Evolutionary conservation across 768 basidiomycete genomes (phyloP).

Genomic region (Baorangia bicolor): DNA sequence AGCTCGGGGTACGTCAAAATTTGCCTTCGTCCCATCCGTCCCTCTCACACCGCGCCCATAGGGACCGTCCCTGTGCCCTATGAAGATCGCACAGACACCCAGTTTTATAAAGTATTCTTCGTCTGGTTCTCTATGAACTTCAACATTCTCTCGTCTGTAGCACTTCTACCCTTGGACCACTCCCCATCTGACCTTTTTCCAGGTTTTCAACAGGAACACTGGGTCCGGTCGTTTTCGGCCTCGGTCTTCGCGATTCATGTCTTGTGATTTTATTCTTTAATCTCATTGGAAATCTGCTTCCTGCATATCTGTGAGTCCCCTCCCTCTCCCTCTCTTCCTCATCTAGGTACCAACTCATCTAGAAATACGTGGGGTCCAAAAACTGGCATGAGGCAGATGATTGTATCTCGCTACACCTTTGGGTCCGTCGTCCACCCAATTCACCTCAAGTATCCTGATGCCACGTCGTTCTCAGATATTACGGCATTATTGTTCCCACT

Average conservation of each 20-base stretch:
- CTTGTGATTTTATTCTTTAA: slow-evolving; percentile 70
- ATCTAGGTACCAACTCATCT: not conserved
- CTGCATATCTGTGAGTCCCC: slow-evolving; percentile 55
- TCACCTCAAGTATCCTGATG: slow-evolving; percentile 9
- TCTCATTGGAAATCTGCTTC: slow-evolving; percentile 53
- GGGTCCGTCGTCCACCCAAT: slow-evolving; percentile 44
- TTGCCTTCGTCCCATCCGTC: not conserved
- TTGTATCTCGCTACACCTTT: slow-evolving; percentile 62
- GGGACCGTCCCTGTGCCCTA: slow-evolving; percentile 55
- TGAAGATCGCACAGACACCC: slow-evolving; percentile 53
- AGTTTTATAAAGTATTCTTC: slow-evolving; percentile 65
- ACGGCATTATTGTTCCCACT: slow-evolving; percentile 51
- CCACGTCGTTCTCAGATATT: slow-evolving; percentile 39
- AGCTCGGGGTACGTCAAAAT: slow-evolving; percentile 23
- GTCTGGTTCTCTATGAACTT: slow-evolving; percentile 73
- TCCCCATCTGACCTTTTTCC: not conserved
- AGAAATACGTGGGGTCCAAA: slow-evolving; percentile 76
- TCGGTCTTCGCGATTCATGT: slow-evolving; percentile 62
- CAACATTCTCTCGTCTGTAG: slow-evolving; percentile 54
- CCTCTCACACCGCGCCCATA: slow-evolving; percentile 1
- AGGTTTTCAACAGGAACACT: slow-evolving; percentile 70
- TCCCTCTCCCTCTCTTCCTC: not conserved
- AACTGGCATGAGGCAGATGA: slow-evolving; percentile 81
- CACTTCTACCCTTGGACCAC: not conserved
- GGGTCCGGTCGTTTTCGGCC: slow-evolving; percentile 59